Percentiles rank a stretch among this genome's conserved stretches.
Conservation (phyloP, 768 basidiomycete genomes). For the Leccinellum albellum region DNA sequence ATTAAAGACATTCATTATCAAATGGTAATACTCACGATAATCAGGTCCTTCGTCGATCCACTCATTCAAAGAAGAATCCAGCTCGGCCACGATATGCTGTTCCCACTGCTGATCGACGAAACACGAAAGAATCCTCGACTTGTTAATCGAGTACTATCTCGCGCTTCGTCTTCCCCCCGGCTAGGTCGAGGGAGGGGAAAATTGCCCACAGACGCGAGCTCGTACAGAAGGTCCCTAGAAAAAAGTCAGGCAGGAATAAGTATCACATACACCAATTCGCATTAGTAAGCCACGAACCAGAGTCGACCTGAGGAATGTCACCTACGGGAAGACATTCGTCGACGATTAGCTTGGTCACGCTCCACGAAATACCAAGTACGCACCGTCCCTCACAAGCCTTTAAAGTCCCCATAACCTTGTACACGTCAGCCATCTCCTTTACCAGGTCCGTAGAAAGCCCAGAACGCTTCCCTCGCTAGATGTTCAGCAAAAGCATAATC, state of each 20-base stretch:
- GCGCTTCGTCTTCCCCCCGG: no score
- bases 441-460: slow-evolving; percentile 39
- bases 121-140: slow-evolving; percentile 50
- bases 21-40: slow-evolving; percentile 23
- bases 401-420: slow-evolving; percentile 44
- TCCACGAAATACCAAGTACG: slow-evolving; percentile 9
- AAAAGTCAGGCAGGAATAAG: no score
- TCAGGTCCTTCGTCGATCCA: slow-evolving; percentile 71
- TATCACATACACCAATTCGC: no score
- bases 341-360: no score
- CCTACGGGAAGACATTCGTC: no score
- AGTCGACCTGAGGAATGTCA: no score
- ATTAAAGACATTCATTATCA: background rate
- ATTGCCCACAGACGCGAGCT: no score
- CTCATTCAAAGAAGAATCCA: slow-evolving; percentile 71
- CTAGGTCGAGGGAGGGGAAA: no score
- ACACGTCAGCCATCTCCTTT: slow-evolving; percentile 49
- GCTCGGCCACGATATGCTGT: slow-evolving; percentile 60
- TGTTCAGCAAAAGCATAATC: slow-evolving; percentile 51
- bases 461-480: slow-evolving; percentile 49
- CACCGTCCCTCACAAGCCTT: slow-evolving; percentile 35
- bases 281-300: no score
- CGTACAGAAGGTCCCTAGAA: no score
- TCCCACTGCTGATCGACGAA: slow-evolving; percentile 54
- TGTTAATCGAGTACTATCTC: slow-evolving; percentile 77